A percentile compares a stretch with the other conserved stretches of the same genome.
Conservation (phyloP, 768 basidiomycete species). For the Lyophyllum shimeji region DNA sequence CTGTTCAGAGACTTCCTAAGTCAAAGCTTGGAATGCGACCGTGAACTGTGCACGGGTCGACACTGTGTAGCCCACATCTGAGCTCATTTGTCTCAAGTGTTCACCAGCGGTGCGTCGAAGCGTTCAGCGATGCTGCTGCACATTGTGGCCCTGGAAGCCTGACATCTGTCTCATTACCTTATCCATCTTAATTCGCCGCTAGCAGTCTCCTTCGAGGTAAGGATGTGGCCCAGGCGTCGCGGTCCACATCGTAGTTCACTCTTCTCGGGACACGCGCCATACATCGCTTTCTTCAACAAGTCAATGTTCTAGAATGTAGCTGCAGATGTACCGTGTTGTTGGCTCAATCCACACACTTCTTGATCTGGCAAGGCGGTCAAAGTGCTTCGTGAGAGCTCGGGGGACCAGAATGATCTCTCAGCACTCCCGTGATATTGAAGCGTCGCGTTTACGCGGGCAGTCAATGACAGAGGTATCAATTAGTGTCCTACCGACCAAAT, state of each 20-base stretch:
- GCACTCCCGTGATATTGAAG: no score
- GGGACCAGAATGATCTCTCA: no score
- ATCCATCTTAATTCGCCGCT: background rate
- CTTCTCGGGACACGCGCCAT: background rate
- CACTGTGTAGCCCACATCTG: no score
- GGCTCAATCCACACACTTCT: no score
- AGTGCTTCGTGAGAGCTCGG: no score
- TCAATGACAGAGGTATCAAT: background rate
- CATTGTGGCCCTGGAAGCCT: background rate
- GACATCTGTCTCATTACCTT: background rate
- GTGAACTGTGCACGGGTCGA: background rate
- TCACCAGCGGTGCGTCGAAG: background rate
- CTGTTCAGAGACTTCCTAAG: background rate
- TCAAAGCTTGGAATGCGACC: background rate
- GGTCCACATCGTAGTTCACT: background rate
- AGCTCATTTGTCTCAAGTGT: background rate
- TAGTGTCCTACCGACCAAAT: conserved; percentile 45
- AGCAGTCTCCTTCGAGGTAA: background rate
- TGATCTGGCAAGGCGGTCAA: no score
- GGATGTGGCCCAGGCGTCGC: background rate
- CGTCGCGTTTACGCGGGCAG: no score
- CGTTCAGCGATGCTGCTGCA: background rate
- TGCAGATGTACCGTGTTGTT: no score
- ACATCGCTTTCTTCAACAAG: no score
- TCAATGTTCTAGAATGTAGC: no score